Evolutionary conservation across 2,329 filamentous ascomycete species (phyloP).

Genomic region (Rosellinia necatrix): DNA sequence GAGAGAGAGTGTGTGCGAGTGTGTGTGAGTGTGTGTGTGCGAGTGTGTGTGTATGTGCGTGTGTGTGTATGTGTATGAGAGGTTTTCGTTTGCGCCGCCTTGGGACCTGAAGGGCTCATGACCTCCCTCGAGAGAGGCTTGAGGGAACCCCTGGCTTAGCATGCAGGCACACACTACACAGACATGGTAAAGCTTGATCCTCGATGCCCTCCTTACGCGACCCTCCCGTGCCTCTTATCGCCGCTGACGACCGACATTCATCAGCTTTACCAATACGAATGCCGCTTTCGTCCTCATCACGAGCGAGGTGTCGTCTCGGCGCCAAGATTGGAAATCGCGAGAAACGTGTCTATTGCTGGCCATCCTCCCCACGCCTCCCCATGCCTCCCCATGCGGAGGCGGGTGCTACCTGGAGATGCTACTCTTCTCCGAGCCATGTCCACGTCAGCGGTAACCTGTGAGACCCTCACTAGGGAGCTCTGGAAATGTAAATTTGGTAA

Average conservation of each 20-base stretch:
- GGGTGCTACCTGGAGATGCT: constrained; percentile 2
- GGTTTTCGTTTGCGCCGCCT: constrained; percentile 6
- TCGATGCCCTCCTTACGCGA: constrained; percentile 8
- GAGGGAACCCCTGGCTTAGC: constrained; percentile 9
- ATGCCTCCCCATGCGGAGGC: constrained; percentile 5
- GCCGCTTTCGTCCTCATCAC: constrained; percentile 7
- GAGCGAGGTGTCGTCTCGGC: constrained; percentile 16
- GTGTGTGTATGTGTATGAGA: constrained; percentile 1
- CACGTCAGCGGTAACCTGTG: constrained; percentile 11
- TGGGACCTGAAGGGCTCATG: constrained; percentile 7
- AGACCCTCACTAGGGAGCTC: not conserved
- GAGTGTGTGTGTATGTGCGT: too few relatives aligned
- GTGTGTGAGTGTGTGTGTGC: too few relatives aligned
- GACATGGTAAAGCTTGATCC: constrained; percentile 7
- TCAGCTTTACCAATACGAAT: constrained; percentile 22
- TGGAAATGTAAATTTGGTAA: constrained; percentile 11
- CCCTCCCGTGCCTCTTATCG: constrained; percentile 8
- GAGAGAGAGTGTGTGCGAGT: too few relatives aligned
- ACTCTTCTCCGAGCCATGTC: constrained; percentile 13
- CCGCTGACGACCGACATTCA: constrained; percentile 13
- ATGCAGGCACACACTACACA: constrained; percentile 4
- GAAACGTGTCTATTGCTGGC: not conserved
- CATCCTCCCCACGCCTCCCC: not conserved
- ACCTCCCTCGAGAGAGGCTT: constrained; percentile 18
- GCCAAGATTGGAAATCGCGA: constrained; percentile 18